Evolutionary conservation across 805 yeast species (phyloP).

Genomic region (Candida hungchunana): DNA sequence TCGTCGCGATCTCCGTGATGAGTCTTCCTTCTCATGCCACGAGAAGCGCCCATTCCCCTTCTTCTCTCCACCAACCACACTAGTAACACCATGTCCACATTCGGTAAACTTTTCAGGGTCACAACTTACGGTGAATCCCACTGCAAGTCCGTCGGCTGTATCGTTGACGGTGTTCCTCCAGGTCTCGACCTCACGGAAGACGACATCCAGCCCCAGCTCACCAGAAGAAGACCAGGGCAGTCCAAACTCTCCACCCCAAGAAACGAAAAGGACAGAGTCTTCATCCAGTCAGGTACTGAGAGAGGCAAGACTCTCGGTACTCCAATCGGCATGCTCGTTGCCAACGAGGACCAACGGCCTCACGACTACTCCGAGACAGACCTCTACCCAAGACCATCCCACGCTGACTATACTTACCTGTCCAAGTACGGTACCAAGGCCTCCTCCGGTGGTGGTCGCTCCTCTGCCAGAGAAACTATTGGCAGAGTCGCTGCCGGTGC

Average conservation of each 20-base stretch:
- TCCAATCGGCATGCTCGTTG: constrained; percentile 90
- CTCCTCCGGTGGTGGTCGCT: constrained; percentile 95
- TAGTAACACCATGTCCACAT: constrained; percentile 54
- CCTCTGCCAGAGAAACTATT: constrained; percentile 95
- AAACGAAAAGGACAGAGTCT: constrained; percentile 90
- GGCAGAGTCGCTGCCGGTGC: constrained; percentile 99
- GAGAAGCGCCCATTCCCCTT: background rate
- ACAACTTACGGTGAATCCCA: constrained; percentile 98
- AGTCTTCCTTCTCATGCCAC: constrained; percentile 1
- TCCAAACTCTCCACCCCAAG: constrained; percentile 89
- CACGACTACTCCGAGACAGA: constrained; percentile 95
- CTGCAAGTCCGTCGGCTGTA: constrained; percentile 96
- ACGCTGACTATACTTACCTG: constrained; percentile 93
- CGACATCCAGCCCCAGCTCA: constrained; percentile 92
- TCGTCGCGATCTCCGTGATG: constrained; percentile 1
- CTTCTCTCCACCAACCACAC: background rate
- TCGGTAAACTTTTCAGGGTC: constrained; percentile 62
- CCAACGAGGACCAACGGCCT: constrained; percentile 95
- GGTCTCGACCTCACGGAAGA: constrained; percentile 79
- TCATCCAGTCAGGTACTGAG: constrained; percentile 93
- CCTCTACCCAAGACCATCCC: constrained; percentile 94
- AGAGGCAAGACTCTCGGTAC: constrained; percentile 88
- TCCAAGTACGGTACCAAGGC: constrained; percentile 91
- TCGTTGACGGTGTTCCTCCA: constrained; percentile 98
- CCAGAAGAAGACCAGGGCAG: constrained; percentile 98